A percentile compares a stretch with the other conserved stretches of the same genome.
Evolutionary conservation across 2,329 filamentous ascomycete genomes (phyloP).

Genomic region (Colletotrichum chrysophilum): DNA sequence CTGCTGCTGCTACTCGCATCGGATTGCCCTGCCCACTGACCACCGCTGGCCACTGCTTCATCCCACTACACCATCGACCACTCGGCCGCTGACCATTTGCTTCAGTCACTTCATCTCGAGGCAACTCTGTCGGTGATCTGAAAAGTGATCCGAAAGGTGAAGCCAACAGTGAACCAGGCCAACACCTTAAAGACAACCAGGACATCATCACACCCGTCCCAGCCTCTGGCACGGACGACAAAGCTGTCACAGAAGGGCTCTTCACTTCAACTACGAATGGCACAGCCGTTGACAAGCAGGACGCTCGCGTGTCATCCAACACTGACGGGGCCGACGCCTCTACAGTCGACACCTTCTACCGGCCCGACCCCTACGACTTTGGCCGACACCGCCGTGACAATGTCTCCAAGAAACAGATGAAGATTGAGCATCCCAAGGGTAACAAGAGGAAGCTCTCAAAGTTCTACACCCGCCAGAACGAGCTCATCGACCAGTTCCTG

Average conservation of each 20-base stretch:
- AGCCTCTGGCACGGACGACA: constrained; percentile 6
- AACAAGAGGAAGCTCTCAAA: constrained; percentile 48
- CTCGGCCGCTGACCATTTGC: not conserved
- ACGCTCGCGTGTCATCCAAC: not conserved
- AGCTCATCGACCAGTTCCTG: constrained; percentile 57
- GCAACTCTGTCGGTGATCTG: constrained; percentile 6
- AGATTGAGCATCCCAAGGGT: constrained; percentile 49
- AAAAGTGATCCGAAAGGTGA: not conserved
- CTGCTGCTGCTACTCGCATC: constrained; percentile 12
- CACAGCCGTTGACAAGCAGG: not conserved
- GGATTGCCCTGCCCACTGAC: constrained; percentile 12
- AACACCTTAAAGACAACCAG: not conserved
- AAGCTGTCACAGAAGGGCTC: not conserved
- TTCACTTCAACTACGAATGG: not conserved
- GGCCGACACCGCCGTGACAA: constrained; percentile 43
- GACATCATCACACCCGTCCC: constrained; percentile 1
- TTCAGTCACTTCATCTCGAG: not conserved
- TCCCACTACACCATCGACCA: not conserved
- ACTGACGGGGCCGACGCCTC: not conserved
- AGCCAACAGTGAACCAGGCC: not conserved
- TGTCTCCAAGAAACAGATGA: constrained; percentile 50
- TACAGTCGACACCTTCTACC: constrained; percentile 15
- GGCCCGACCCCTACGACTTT: constrained; percentile 42
- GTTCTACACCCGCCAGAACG: constrained; percentile 53
- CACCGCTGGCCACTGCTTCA: constrained; percentile 6